Conservation (phyloP, 2,329 filamentous ascomycete species). For the Zelopaecilomyces penicillatus region DNA sequence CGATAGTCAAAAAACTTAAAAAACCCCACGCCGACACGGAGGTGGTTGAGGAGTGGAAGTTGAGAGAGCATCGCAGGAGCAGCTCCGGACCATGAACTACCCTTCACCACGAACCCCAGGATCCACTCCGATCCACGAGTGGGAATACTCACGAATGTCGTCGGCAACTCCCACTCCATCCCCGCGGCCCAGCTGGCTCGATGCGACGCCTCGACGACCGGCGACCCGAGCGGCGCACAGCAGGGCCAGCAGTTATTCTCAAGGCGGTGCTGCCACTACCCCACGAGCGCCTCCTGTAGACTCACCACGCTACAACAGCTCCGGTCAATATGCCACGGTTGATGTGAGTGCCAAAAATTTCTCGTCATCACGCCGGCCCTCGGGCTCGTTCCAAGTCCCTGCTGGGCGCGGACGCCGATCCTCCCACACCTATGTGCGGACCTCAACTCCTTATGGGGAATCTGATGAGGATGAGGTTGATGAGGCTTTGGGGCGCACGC, state of each 20-base stretch:
- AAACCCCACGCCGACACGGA: constrained; percentile 6
- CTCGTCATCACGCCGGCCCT: constrained; percentile 35
- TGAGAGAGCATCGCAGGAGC: constrained; percentile 26
- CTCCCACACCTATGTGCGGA: constrained; percentile 52
- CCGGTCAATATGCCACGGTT: constrained; percentile 55
- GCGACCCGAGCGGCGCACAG: constrained; percentile 41
- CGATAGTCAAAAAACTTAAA: background rate
- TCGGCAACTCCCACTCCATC: constrained; percentile 51
- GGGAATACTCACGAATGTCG: constrained; percentile 44
- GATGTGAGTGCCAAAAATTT: constrained; percentile 55
- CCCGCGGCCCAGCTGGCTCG: constrained; percentile 43
- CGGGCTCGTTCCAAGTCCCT: constrained; percentile 23
- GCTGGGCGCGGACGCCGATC: constrained; percentile 44
- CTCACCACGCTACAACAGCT: constrained; percentile 54
- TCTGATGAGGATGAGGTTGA: constrained; percentile 57
- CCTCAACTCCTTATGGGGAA: constrained; percentile 51
- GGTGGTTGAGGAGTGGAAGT: constrained; percentile 21
- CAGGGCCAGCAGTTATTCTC: constrained; percentile 30
- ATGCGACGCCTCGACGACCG: constrained; percentile 43
- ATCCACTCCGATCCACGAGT: constrained; percentile 41
- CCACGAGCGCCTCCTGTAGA: constrained; percentile 41
- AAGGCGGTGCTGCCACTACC: constrained; percentile 28
- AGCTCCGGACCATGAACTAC: constrained; percentile 31
- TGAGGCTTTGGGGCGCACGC: constrained; percentile 45
- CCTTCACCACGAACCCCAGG: constrained; percentile 33